phyloP scores from a whole-genome alignment of 2,329 filamentous ascomycete genomes.

The Fusarium clavum region DNA sequence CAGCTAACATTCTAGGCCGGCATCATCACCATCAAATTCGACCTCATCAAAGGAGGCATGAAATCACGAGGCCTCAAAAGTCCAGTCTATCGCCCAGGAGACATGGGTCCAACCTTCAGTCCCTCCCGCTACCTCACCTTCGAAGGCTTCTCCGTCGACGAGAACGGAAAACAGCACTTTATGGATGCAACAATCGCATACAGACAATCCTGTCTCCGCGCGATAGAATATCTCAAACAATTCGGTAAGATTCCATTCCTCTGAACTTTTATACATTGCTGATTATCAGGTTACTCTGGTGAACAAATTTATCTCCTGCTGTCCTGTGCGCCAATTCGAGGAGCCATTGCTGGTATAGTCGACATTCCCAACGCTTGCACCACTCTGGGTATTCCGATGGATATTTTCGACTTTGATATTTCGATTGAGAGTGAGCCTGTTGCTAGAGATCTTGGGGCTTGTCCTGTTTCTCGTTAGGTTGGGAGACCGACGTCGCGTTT shows the following conservation, averaged over 20 bases:
- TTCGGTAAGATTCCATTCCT: conserved; percentile 41
- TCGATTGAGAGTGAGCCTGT: conserved; percentile 68
- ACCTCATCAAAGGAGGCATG: conserved; percentile 85
- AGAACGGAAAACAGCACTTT: conserved; percentile 89
- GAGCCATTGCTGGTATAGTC: conserved; percentile 88
- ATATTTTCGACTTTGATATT: conserved; percentile 96
- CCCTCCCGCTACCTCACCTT: conserved; percentile 47
- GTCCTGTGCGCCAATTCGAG: conserved; percentile 87
- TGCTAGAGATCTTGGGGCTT: conserved; percentile 45
- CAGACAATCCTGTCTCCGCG: conserved; percentile 78
- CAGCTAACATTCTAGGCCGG: conserved; percentile 64
- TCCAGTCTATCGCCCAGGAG: conserved; percentile 85
- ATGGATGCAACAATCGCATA: conserved; percentile 89
- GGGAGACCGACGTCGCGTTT: conserved; percentile 38
- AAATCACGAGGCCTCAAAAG: conserved; percentile 81
- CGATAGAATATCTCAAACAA: conserved; percentile 53
- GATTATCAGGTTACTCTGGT: conserved; percentile 59
- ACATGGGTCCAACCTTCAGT: conserved; percentile 51
- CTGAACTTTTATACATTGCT: neutral
- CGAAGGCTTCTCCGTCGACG: conserved; percentile 88
- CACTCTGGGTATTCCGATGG: conserved; percentile 87
- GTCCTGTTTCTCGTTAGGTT: conserved; percentile 30
- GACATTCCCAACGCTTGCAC: conserved; percentile 94
- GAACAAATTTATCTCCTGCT: conserved; percentile 89
- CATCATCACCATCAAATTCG: conserved; percentile 89